Percentiles rank a stretch among this genome's conserved stretches.
Conservation (phyloP, 2,329 filamentous ascomycete species). For the Diaporthe citriasiana region DNA sequence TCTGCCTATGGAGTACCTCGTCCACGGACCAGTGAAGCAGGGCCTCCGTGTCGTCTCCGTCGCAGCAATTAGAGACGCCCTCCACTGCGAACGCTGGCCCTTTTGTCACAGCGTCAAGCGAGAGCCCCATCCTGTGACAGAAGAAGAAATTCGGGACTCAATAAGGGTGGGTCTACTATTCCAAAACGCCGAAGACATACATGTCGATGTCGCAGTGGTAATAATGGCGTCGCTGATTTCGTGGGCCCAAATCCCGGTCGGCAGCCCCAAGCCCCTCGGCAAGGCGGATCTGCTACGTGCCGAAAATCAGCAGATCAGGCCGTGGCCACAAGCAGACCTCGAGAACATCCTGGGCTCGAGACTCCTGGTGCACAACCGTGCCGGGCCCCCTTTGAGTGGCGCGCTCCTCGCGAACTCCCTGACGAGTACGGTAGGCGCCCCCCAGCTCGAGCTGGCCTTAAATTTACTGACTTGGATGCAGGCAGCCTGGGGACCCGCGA, state of each 20-base stretch:
- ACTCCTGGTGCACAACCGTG: neutral
- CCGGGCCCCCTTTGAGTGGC: neutral
- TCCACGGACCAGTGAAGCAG: neutral
- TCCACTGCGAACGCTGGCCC: neutral
- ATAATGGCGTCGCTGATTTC: neutral
- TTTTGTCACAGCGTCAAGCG: neutral
- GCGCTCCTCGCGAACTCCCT: neutral
- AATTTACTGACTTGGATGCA: neutral
- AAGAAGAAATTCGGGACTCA: neutral
- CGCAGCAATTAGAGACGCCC: neutral
- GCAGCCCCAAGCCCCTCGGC: neutral
- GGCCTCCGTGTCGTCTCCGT: neutral
- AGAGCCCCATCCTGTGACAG: neutral
- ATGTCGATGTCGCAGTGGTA: neutral
- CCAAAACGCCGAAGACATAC: neutral
- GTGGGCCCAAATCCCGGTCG: neutral
- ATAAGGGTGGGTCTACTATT: neutral
- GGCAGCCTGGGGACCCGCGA: neutral
- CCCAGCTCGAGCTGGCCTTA: neutral
- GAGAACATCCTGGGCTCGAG: neutral
- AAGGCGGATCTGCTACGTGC: neutral
- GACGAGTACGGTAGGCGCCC: neutral
- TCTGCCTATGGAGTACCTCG: neutral
- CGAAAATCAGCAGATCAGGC: neutral
- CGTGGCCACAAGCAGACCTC: neutral